phyloP scores from a whole-genome alignment of 345 rosid genomes.

The Populus nigra region DNA sequence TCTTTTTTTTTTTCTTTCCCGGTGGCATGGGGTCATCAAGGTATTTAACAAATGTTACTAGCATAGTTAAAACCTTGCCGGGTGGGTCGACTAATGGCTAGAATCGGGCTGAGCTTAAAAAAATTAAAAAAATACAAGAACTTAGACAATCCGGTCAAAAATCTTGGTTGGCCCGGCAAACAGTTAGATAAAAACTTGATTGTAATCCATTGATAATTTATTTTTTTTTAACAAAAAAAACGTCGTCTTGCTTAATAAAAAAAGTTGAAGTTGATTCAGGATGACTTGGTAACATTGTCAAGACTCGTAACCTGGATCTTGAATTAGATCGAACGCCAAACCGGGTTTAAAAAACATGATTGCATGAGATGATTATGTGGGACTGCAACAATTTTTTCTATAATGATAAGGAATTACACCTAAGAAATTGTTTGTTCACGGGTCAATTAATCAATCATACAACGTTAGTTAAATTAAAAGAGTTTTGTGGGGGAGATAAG shows the following conservation, averaged over 20 bases:
- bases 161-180: rapidly evolving
- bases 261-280: no score
- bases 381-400: not conserved
- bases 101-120: rapidly evolving
- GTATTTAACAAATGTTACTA: no score
- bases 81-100: rapidly evolving
- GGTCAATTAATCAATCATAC: conserved; percentile 22
- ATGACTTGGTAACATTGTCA: no score
- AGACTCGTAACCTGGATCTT: no score
- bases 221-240: no score
- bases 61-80: rapidly evolving
- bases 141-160: no score
- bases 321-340: rapidly evolving
- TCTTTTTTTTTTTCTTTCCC: no score
- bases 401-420: not conserved
- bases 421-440: conserved; percentile 10
- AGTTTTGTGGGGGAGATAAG: conserved; percentile 12
- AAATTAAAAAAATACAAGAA: no score
- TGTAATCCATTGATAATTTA: no score
- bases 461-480: conserved; percentile 12
- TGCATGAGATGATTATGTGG: not conserved
- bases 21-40: no score
- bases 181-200: no score
- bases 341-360: not conserved
- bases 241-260: no score